Base-by-base conservation (phyloP, 805 yeast genomes). In the Spathaspora passalidarum region DNA sequence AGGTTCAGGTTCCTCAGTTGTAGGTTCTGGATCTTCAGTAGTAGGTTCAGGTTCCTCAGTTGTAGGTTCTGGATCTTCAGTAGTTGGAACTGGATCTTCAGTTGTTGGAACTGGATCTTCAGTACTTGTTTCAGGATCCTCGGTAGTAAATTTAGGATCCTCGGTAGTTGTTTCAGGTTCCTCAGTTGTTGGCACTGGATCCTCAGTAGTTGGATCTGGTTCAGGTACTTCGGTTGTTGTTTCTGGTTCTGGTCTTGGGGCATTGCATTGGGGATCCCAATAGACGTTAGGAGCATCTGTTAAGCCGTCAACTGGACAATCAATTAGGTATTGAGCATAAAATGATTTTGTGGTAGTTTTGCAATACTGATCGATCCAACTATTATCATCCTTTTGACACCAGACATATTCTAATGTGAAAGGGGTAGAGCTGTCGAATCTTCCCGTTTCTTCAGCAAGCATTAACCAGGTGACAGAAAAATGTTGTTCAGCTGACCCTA, bases 301-400 rank as follows among this genome's bases (percentile, higher is more conserved):
- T 11, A 41, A 21, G 1, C 23, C 38, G 2, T 13, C 11, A 9
- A 9, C 10, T 17, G 39, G 32, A 32, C 44, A 41, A 13, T 20
- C 42, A 14, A 41, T 16, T 20, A n/a, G 13, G 23, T 41, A 41
- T 18, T 16, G 11, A 8, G 44, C 44, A 23, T 29, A 32, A 7
- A 3, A 11, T 11, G 44, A 22, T 5, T 29, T 32, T 18, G n/a
- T 32, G 7, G 37, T 35, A 17, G 29, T 41, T 17, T 11, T 10
- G 16, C 44, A 41, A 14, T 41, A 17, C 19, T 13, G 20, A 18
- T 41, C 44, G 6, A 18, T 20, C 44, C 44, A 41, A 41, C 38
- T 32, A 13, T 22, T 32, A 36, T 23, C 38, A 2, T 14, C 5
- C 23, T 32, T 29, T 2, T 41, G 5, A 20, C 44, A 41, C 44